Conservation (phyloP, 192 early-diverging fungal species). For the Dissophora ornata region DNA sequence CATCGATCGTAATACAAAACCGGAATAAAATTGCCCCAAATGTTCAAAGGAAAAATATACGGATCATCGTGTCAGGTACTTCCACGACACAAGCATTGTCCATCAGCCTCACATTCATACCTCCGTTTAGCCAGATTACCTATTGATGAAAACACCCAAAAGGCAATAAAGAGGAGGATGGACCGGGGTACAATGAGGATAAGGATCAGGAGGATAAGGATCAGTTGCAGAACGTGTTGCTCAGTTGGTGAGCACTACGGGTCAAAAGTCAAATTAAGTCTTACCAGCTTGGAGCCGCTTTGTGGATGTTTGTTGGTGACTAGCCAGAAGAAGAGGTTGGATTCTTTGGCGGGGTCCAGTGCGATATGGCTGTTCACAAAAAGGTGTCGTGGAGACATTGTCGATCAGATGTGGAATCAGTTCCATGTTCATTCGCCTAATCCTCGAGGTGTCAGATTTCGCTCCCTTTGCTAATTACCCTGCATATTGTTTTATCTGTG, state of each 20-base stretch:
- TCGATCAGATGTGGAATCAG: background rate
- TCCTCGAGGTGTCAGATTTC: background rate
- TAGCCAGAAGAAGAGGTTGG: conserved; percentile 67
- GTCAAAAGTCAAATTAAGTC: no score
- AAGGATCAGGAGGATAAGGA: background rate
- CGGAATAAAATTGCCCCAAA: background rate
- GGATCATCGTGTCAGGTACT: background rate
- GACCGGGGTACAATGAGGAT: background rate
- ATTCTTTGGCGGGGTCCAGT: conserved; percentile 35
- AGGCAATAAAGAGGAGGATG: background rate
- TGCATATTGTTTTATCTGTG: conserved; percentile 57
- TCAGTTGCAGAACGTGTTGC: no score
- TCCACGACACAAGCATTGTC: no score
- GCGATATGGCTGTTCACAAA: conserved; percentile 55
- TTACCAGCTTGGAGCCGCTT: conserved; percentile 53
- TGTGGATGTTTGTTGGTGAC: conserved; percentile 34
- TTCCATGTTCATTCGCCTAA: background rate
- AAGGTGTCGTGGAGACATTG: background rate
- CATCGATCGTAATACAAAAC: no score
- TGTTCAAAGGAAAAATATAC: no score
- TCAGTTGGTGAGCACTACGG: no score
- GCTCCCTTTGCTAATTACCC: conserved; percentile 43
- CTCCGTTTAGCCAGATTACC: conserved; percentile 75
- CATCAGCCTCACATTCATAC: conserved; percentile 14
- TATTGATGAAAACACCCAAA: conserved; percentile 20